A percentile compares a stretch with the other conserved stretches of the same genome.
Evolutionary conservation across 768 basidiomycete species (phyloP).

Genomic region (Kwoniella mangroviensis): DNA sequence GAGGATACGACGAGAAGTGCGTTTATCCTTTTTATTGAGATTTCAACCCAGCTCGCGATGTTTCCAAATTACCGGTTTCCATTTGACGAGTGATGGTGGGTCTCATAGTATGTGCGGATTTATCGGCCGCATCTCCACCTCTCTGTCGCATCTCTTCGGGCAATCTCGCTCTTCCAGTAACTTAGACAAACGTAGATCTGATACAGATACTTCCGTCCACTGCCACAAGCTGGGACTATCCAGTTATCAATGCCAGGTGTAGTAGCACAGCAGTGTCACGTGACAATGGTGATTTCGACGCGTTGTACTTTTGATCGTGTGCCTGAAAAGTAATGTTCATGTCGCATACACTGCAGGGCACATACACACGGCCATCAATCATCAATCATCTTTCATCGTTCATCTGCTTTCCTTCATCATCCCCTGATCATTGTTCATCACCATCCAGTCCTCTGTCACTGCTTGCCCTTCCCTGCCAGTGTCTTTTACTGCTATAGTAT

Average conservation of each 20-base stretch:
- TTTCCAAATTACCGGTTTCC: background rate
- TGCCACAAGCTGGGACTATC: background rate
- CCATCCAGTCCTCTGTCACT: background rate
- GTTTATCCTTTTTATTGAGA: background rate
- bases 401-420: conserved; percentile 2
- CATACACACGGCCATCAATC: background rate
- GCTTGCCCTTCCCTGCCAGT: background rate
- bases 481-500: background rate
- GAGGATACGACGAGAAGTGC: conserved; percentile 3
- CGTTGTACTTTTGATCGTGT: background rate
- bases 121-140: conserved; percentile 12
- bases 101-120: background rate
- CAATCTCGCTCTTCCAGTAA: background rate
- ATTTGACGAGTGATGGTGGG: background rate
- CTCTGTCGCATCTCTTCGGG: background rate
- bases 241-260: background rate
- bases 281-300: conserved; percentile 13
- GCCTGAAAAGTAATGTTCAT: conserved; percentile 15
- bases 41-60: background rate
- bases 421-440: background rate
- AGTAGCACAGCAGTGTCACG: background rate
- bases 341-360: background rate
- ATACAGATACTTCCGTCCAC: background rate
- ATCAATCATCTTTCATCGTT: conserved; percentile 3
- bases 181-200: background rate